Evolutionary conservation across 768 basidiomycete species (phyloP).

Genomic region (Lentinus tigrinus): DNA sequence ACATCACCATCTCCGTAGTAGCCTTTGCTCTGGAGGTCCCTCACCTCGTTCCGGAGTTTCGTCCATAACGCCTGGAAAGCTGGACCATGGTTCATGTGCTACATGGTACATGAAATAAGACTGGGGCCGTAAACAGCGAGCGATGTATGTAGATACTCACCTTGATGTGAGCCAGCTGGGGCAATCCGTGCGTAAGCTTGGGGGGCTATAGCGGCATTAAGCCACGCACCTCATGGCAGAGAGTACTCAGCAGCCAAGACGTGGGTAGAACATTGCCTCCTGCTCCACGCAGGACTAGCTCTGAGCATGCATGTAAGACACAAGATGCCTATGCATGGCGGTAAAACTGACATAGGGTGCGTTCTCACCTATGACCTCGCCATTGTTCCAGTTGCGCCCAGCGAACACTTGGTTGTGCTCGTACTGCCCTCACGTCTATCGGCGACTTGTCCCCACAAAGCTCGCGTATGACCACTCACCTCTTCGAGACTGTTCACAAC

Average conservation of each 20-base stretch:
- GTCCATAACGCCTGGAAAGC: constrained; percentile 77
- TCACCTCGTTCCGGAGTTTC: constrained; percentile 62
- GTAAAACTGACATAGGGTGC: background rate
- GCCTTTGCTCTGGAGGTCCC: constrained; percentile 65
- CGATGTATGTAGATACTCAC: constrained; percentile 33
- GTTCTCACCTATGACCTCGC: constrained; percentile 69
- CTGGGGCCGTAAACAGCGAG: background rate
- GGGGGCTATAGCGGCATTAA: background rate
- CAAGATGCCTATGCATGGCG: no score
- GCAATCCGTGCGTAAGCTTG: background rate
- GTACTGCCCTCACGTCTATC: constrained; percentile 46
- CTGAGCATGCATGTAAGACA: constrained; percentile 35
- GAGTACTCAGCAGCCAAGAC: constrained; percentile 69
- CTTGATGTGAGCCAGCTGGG: constrained; percentile 80
- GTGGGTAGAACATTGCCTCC: constrained; percentile 61
- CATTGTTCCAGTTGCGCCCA: constrained; percentile 83
- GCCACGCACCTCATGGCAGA: constrained; percentile 75
- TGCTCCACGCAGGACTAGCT: constrained; percentile 68
- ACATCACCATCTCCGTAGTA: constrained; percentile 78
- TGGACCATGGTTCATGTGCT: constrained; percentile 83
- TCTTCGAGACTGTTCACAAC: constrained; percentile 79
- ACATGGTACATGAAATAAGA: background rate
- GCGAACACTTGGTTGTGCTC: constrained; percentile 76
- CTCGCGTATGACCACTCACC: constrained; percentile 37
- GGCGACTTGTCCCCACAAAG: background rate